Evolutionary conservation across 352 stramenopile species (phyloP), one percentile per base, ranked within the genome.

Genomic region (Globisporangium okanoganense): DNA sequence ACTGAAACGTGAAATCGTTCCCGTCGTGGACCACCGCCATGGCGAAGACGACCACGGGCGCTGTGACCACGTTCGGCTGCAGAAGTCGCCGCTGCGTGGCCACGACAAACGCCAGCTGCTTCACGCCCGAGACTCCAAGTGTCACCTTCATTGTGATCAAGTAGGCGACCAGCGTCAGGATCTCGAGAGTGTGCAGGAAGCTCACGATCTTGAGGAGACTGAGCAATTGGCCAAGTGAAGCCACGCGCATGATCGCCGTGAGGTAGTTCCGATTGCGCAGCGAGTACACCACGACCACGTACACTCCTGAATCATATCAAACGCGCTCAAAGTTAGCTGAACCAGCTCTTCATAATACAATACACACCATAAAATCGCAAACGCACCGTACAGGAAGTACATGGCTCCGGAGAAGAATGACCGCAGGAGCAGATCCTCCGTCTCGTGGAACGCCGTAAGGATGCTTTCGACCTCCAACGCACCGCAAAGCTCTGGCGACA

Each of bases 1-100:
- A 61, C 14, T 44, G 18, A 36, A 61, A 60, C n/a, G 54, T 60
- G 27, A 60, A 41, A 16, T 52, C 54, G 40, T 35, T 31, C 0
- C 54, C 40, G 4, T 9, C 16, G 20, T 60, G 40, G 18, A 40
- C 33, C n/a, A 27, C 12, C 3, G 16, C n/a, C 41, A 56, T 44
- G 10, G 44, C 48, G 33, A 36, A 48, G n/a, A 35, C 35, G 12
- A 24, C 9, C 27, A 58, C n/a, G 45, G 22, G 18, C 24, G 53
- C n/a, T 12, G 14, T 12, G 8, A 55, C 27, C 13, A 51, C 27
- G 4, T n/a, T 41, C 14, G 14, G 9, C 16, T 48, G 29, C 25
- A 44, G 5, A 8, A 36, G 22, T 18, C 27, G 29, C 18, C 9
- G n/a, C 20, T 61, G 55, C 12, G 44, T 31, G 6, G 22, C 7